phyloP scores from a whole-genome alignment of 2,329 filamentous ascomycete species.

The Plenodomus lindquistii region DNA sequence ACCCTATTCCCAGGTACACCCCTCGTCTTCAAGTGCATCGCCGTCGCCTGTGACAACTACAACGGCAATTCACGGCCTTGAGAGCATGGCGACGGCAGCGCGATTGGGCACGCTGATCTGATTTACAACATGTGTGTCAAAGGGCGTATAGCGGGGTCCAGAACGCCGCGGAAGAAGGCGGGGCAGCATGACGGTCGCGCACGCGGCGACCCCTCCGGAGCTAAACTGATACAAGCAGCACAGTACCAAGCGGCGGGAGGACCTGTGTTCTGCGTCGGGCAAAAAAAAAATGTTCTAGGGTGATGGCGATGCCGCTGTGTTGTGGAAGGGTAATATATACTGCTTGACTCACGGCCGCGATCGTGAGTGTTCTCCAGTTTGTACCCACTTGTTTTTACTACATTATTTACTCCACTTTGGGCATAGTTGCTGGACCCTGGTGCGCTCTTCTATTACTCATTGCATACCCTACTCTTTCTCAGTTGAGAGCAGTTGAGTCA shows the following conservation, averaged over 20 bases:
- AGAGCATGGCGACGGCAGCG: not conserved
- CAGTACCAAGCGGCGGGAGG: no score
- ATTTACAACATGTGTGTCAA: slow-evolving; percentile 23
- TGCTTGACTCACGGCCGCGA: slow-evolving; percentile 23
- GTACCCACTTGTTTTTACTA: no score
- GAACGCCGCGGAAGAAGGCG: slow-evolving; percentile 15
- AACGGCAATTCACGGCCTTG: slow-evolving; percentile 4
- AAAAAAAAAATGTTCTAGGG: no score
- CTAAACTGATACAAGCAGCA: no score
- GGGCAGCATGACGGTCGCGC: slow-evolving; percentile 5
- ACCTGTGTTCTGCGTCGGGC: not conserved
- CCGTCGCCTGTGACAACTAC: slow-evolving; percentile 4
- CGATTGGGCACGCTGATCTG: slow-evolving; percentile 5
- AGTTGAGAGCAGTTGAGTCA: not conserved
- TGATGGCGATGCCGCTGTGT: slow-evolving; percentile 21
- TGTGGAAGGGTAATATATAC: slow-evolving; percentile 28
- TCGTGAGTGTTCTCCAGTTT: not conserved
- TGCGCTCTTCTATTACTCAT: slow-evolving; percentile 3
- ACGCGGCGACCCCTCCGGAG: slow-evolving; percentile 14
- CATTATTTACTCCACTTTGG: not conserved
- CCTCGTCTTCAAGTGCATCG: slow-evolving; percentile 8
- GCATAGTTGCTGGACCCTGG: not conserved
- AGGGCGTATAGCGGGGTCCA: slow-evolving; percentile 24
- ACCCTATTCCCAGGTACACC: slow-evolving; percentile 3
- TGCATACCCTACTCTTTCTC: slow-evolving; percentile 1